phyloP scores from a whole-genome alignment of 2,329 filamentous ascomycete genomes.

The Apiospora saccharicola region DNA sequence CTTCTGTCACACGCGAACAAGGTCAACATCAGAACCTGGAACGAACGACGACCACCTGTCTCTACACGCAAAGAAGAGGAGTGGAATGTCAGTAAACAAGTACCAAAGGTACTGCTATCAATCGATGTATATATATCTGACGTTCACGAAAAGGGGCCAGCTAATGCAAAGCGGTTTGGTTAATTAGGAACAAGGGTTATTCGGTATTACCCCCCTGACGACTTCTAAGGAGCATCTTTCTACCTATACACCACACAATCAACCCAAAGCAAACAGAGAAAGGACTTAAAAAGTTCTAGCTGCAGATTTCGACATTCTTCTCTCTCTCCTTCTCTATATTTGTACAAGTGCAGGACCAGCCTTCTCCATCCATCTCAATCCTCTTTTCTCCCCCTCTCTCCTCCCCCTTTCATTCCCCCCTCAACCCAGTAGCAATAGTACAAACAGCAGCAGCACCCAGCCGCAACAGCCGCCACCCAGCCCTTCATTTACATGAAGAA shows the following conservation, averaged over 20 bases:
- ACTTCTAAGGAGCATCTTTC: no score
- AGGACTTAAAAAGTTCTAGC: neutral
- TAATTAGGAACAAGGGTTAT: no score
- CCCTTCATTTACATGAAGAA: conserved; percentile 28
- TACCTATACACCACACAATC: neutral
- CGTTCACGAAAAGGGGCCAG: no score
- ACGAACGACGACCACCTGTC: neutral
- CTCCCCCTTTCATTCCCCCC: no score
- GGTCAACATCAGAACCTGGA: neutral
- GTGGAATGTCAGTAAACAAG: no score
- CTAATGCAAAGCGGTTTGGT: no score
- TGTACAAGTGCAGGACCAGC: no score
- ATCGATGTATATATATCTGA: no score
- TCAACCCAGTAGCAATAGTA: neutral
- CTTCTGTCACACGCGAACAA: neutral
- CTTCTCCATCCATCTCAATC: neutral
- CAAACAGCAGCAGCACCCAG: neutral
- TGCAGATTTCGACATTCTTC: neutral
- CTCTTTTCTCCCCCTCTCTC: neutral
- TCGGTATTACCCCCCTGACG: no score
- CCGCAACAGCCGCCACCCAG: no score
- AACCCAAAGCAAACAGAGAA: neutral
- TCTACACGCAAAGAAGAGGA: neutral
- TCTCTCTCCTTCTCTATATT: neutral
- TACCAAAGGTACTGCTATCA: no score